Base-by-base conservation (phyloP, 75 land plant genomes). In the Selaginella tamariscina region DNA sequence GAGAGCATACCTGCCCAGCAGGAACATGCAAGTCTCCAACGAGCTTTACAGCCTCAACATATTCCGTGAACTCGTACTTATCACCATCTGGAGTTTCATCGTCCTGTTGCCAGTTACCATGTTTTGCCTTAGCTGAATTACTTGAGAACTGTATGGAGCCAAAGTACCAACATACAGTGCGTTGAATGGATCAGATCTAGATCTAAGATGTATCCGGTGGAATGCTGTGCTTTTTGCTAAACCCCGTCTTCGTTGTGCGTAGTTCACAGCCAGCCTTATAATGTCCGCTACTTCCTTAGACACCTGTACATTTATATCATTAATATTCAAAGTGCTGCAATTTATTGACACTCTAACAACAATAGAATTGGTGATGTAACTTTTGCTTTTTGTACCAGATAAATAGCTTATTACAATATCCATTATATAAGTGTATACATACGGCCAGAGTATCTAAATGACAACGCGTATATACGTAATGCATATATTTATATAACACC, bases 161-260 rank as follows among this genome's bases (percentile, higher is more conserved):
- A 87, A 89, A 1, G 96, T 81, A 39, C 98, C 98, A 49, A 94
- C 80, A 80, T 85, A 94, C 62, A 94, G 59, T 15, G 95, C 98
- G 64, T 78, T 75, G 68, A 93, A 85, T 24, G 91, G 91, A 74
- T 93, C 96, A 31, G 79, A 31, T 39, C 80, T 71, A 31, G 77
- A 72, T 8, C 57, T 69, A 32, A 81, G 62, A 67, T 64, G 76
- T 57, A 93, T 81, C 18, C 91, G 82, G 30, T 75, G 73, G 64
- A 93, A 93, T 33, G 65, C 72, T 22, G 88, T 93, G 32, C 77
- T 75, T n/a, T 75, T 83, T 54, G 85, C 81, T 65, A 93, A 59
- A 30, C 68, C 84, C 22, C 79, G 81, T 30, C 88, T 64, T 60
- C 74, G 82, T 77, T 83, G 88, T 55, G 83, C 88, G 71, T 86